These are phyloP conservation scores for Vinca minor DNA, from an alignment of 257 asterid genomes.

Conservation along the genomic window DNA sequence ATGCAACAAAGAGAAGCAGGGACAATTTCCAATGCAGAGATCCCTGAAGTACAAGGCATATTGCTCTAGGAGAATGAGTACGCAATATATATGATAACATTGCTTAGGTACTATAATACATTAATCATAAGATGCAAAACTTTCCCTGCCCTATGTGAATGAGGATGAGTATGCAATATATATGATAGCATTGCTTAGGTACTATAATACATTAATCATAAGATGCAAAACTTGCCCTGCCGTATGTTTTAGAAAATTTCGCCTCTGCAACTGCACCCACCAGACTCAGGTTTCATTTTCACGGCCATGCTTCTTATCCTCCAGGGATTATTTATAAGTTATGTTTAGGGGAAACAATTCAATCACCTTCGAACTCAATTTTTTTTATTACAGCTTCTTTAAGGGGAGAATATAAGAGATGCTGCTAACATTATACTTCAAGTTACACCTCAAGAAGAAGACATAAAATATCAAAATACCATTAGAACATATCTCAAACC, in stretches of 20 bases:
- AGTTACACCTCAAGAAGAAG: not conserved
- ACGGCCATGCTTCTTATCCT: not conserved
- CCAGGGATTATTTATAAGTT: not conserved
- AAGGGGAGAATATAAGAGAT: not conserved
- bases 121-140: not conserved
- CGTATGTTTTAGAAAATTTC: not conserved
- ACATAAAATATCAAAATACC: not conserved
- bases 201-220: not conserved
- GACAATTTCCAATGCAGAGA: too few relatives aligned
- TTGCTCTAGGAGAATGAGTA: not conserved
- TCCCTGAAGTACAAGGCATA: too few relatives aligned
- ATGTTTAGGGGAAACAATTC: not conserved
- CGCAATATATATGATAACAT: not conserved
- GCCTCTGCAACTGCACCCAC: not conserved
- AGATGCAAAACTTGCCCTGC: not conserved
- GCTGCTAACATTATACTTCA: not conserved
- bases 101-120: not conserved
- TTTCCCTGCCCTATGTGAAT: not conserved
- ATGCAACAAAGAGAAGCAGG: not conserved
- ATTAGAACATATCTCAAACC: constrained; percentile 28
- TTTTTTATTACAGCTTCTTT: not conserved
- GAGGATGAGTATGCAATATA: not conserved
- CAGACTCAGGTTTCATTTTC: not conserved
- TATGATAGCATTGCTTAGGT: not conserved
- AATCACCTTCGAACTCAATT: not conserved